Evolutionary conservation across 1,284 basidiomycete genomes (phyloP).

Genomic region (Microbotryum silenes-acaulis): DNA sequence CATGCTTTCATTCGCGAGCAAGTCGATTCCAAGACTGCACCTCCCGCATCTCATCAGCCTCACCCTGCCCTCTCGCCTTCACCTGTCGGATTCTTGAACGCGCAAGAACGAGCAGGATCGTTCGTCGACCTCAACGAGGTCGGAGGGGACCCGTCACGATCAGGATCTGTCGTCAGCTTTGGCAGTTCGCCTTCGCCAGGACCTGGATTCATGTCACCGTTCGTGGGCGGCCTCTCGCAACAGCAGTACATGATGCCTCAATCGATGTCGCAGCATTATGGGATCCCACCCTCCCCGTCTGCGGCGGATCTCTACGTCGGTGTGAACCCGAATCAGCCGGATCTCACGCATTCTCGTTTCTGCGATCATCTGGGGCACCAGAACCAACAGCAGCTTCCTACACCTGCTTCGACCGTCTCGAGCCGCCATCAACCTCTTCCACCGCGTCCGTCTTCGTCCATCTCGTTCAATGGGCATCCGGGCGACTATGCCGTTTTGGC

Average conservation of each 20-base stretch:
- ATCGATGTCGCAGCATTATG: too few relatives aligned
- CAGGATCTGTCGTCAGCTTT: not conserved
- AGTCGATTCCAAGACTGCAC: not conserved
- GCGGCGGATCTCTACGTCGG: conserved; percentile 1
- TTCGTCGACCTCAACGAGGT: not conserved
- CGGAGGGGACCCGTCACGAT: not conserved
- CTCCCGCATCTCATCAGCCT: not conserved
- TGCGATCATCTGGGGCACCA: conserved; percentile 2
- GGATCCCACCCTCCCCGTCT: too few relatives aligned
- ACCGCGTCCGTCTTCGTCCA: conserved; percentile 11
- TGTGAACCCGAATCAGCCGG: conserved; percentile 13
- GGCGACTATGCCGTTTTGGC: not conserved
- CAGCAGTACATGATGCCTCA: too few relatives aligned
- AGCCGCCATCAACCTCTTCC: conserved; percentile 5
- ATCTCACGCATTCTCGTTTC: conserved; percentile 23
- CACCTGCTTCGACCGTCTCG: not conserved
- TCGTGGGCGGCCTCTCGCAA: too few relatives aligned
- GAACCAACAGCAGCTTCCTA: not conserved
- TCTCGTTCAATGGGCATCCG: conserved; percentile 6
- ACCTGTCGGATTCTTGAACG: not conserved
- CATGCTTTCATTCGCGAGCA: conserved; percentile 17
- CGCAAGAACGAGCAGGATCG: not conserved
- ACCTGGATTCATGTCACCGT: too few relatives aligned
- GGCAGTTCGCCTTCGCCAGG: not conserved
- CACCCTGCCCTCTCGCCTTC: not conserved